A percentile compares a stretch with the other conserved stretches of the same genome.
phyloP scores from a whole-genome alignment of 2,329 filamentous ascomycete genomes.

The Harringtonia lauricola region DNA sequence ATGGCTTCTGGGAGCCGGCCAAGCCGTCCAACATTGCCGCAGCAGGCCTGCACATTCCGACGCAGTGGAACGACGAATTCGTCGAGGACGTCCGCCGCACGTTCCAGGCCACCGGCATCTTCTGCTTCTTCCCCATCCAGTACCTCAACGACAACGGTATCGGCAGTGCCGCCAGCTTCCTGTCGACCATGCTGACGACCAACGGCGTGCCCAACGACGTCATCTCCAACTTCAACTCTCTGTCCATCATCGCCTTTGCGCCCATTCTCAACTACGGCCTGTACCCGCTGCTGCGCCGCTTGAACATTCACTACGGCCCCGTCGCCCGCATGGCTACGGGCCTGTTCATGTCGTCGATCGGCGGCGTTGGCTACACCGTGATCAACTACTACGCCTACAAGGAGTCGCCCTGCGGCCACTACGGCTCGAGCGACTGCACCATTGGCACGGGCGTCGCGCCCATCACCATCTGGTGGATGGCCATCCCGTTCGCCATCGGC shows the following conservation, averaged over 20 bases:
- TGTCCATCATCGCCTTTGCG: constrained; percentile 64
- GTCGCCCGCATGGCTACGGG: constrained; percentile 61
- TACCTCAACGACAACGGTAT: constrained; percentile 37
- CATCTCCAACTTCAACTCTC: constrained; percentile 62
- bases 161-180: constrained; percentile 34
- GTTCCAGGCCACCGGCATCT: constrained; percentile 57
- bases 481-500: constrained; percentile 36
- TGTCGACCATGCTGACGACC: constrained; percentile 35
- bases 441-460: constrained; percentile 24
- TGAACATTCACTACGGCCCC: constrained; percentile 58
- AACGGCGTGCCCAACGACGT: constrained; percentile 69
- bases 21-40: constrained; percentile 50
- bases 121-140: constrained; percentile 41
- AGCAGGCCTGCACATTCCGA: constrained; percentile 23
- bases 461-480: constrained; percentile 47
- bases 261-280: constrained; percentile 56
- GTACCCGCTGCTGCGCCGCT: constrained; percentile 55
- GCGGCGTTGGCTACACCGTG: constrained; percentile 30
- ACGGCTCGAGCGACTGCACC: constrained; percentile 24
- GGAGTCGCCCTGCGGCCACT: constrained; percentile 28
- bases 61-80: constrained; percentile 40
- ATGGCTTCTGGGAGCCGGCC: constrained; percentile 53
- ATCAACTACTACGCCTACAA: constrained; percentile 31
- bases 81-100: constrained; percentile 49
- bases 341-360: constrained; percentile 34